Conservation (phyloP, 106 monocot genomes). For the Dioscorea zingiberensis region DNA sequence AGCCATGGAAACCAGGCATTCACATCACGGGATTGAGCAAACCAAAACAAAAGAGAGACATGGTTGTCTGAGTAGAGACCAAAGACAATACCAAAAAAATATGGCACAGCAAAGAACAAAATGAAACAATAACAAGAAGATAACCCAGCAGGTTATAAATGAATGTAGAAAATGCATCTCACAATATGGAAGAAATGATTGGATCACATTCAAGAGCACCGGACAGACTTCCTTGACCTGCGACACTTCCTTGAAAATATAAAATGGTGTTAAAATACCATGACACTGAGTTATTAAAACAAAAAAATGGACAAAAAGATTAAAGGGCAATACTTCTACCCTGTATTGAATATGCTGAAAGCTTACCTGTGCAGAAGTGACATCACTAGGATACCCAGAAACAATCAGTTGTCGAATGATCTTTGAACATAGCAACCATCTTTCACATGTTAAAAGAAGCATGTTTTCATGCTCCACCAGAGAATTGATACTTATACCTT, state of each 20-base stretch:
- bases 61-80: too few species aligned
- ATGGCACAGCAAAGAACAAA: too few species aligned
- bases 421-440: conserved; percentile 88
- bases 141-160: too few species aligned
- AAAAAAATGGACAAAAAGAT: not conserved
- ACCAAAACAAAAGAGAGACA: too few species aligned
- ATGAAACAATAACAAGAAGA: too few species aligned
- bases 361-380: conserved; percentile 72
- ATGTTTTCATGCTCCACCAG: conserved; percentile 40
- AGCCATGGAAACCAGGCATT: too few species aligned
- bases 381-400: conserved; percentile 79
- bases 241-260: conserved; percentile 48
- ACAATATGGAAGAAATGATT: conserved; percentile 86
- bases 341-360: not conserved
- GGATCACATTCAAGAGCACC: conserved; percentile 65
- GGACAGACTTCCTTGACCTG: conserved; percentile 89
- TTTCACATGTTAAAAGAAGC: conserved; percentile 71
- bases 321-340: too few species aligned
- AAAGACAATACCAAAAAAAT: too few species aligned
- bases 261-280: not conserved
- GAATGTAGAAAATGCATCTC: conserved; percentile 22
- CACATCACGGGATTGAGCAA: too few species aligned
- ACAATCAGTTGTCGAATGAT: conserved; percentile 73
- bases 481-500: conserved; percentile 28
- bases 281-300: not conserved